phyloP scores from a whole-genome alignment of 345 rosid genomes.

The Combretum micranthum region DNA sequence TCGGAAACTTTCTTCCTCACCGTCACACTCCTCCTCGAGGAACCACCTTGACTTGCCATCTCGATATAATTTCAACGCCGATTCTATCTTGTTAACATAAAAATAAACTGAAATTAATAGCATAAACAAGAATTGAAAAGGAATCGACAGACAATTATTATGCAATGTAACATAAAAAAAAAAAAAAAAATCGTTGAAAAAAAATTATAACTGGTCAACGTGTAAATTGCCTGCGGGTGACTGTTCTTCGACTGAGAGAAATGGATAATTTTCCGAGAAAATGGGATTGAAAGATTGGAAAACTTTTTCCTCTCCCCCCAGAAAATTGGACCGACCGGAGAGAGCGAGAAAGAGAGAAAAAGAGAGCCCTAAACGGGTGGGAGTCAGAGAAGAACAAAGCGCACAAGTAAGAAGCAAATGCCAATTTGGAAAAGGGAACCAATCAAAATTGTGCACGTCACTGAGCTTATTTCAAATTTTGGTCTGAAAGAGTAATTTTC shows the following conservation, averaged over 20 bases:
- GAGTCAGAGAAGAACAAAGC: background rate
- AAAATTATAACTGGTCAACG: no score
- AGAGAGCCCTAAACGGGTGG: conserved; percentile 10
- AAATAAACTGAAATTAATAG: background rate
- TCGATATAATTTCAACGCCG: conserved; percentile 11
- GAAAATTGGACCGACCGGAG: conserved; percentile 32
- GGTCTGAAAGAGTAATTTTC: no score
- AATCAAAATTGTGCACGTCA: no score
- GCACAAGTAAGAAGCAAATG: conserved; percentile 19
- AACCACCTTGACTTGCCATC: conserved; percentile 76
- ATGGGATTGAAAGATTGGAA: background rate
- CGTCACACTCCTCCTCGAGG: conserved; percentile 64
- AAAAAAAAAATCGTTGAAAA: no score
- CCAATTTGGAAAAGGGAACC: no score
- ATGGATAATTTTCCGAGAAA: conserved; percentile 22
- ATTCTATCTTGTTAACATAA: background rate
- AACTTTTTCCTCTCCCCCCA: conserved; percentile 18
- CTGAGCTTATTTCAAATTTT: no score
- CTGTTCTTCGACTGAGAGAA: background rate
- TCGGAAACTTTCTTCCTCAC: conserved; percentile 56
- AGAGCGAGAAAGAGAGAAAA: background rate
- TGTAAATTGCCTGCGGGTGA: no score
- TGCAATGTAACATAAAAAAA: no score
- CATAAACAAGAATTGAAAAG: background rate
- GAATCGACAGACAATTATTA: background rate